phyloP scores from a whole-genome alignment of 495 filamentous ascomycete genomes.

The Lasiosphaeriaceae sp. region DNA sequence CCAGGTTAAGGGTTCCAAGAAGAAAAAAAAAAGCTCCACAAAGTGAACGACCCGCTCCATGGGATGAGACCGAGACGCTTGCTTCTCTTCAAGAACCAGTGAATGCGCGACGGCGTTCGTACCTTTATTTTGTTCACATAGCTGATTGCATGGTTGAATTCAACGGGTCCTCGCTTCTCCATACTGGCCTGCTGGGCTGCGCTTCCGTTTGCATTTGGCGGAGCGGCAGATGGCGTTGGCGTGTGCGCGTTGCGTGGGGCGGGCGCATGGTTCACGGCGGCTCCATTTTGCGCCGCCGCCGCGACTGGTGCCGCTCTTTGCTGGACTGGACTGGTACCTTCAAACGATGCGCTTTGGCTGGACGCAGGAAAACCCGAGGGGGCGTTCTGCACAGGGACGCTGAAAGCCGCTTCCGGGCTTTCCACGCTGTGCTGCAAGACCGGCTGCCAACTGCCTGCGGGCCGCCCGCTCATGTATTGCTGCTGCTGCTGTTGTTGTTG shows the following conservation, averaged over 20 bases:
- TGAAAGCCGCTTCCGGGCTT: constrained; percentile 51
- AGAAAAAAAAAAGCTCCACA: constrained; percentile 16
- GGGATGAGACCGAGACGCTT: background rate
- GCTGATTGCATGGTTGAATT: constrained; percentile 99
- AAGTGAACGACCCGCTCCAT: constrained; percentile 5
- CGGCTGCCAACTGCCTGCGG: constrained; percentile 42
- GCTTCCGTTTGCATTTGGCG: constrained; percentile 36
- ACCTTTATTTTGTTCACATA: constrained; percentile 99
- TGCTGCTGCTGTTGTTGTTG: constrained; percentile 19
- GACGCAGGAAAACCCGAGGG: constrained; percentile 42
- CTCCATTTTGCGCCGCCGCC: constrained; percentile 58
- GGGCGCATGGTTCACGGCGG: constrained; percentile 34
- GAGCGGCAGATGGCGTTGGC: constrained; percentile 44
- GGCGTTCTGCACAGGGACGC: constrained; percentile 44
- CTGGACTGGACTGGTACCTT: constrained; percentile 61
- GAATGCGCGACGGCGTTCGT: background rate
- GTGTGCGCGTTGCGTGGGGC: constrained; percentile 46
- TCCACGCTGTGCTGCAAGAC: constrained; percentile 55
- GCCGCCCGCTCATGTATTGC: constrained; percentile 36
- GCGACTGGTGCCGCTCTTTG: constrained; percentile 73
- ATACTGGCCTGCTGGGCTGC: constrained; percentile 53
- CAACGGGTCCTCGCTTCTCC: constrained; percentile 89
- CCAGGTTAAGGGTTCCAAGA: constrained; percentile 1
- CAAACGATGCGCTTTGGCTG: constrained; percentile 41
- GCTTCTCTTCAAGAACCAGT: too few species aligned